Evolutionary conservation across 1,284 basidiomycete genomes (phyloP).

Genomic region (Irpex sp.): DNA sequence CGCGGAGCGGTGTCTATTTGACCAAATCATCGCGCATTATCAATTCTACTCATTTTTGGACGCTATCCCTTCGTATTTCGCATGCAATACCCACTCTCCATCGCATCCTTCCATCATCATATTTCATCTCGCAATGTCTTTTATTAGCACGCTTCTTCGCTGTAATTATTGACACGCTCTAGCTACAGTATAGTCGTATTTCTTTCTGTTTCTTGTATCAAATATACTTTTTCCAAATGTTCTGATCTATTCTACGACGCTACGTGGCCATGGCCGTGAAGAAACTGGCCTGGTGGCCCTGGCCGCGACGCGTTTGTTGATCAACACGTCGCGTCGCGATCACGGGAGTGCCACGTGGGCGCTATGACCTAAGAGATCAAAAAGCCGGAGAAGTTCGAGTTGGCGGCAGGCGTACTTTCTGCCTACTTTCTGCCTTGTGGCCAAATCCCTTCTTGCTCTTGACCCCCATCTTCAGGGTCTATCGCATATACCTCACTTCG

Average conservation of each 20-base stretch:
- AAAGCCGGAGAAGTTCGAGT: conserved; percentile 9
- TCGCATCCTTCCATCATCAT: neutral
- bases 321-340: conserved; percentile 10
- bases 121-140: no score
- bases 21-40: no score
- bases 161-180: no score
- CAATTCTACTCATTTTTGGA: neutral
- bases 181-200: no score
- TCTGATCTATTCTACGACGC: no score
- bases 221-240: no score
- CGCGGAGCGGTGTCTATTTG: neutral
- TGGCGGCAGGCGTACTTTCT: conserved; percentile 3
- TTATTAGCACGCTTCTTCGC: no score
- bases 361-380: conserved; percentile 5
- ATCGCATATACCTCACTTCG: neutral
- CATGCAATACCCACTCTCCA: neutral
- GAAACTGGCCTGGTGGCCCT: no score
- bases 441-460: neutral
- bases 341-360: conserved; percentile 6
- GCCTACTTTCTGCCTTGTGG: neutral
- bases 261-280: no score
- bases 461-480: neutral
- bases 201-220: no score
- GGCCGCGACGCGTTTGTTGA: conserved; percentile 6
- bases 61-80: no score